Base-by-base conservation (phyloP, 1,139 yeast genomes). In the Blastobotrys illinoisensis region DNA sequence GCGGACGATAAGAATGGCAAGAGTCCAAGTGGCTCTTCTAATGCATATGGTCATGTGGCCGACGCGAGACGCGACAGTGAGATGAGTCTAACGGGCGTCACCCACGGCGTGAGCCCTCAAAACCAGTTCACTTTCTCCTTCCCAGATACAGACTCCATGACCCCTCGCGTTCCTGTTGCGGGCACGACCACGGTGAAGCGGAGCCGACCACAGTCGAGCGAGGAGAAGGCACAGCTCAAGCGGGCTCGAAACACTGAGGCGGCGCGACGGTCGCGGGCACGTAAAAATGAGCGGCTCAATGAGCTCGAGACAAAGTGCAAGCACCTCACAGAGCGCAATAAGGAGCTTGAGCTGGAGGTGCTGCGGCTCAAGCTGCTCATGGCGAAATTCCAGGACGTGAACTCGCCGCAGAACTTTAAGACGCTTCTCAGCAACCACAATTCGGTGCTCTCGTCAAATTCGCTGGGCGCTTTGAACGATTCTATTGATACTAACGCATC, bases 231-330 rank as follows among this genome's bases (percentile, higher is more conserved):
- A 3, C 49, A 36, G 46, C 16, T 88, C 66, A 91, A 91, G 75
- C 85, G 99, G 69, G 98, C 98, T 43, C 85, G 93, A 72, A 93
- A 93, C 78, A 93, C 99, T 21, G 97, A 91, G 71, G 98, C 98
- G 61, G 99, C 99, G 18, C 83, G 98, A 71, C 82, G 98, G 67
- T 90, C 97, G 44, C 80, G 99, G 66, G 97, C 97, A 44, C 83
- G 97, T 70, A 91, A 91, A 76, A 83, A 89, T 83, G 95, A 90
- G 73, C 82, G 97, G 71, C 88, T 91, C 96, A 67, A 75, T 57
- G 96, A 88, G 69, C 78, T 91, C 67, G 98, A 91, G 72, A 81
- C 74, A 24, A 86, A 83, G 67, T 95, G 91, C 58, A 93, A 87
- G 61, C 81, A 73, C 51, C 78, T 91, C 59, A 64, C 85, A 50